phyloP scores from a whole-genome alignment of 179 eudicot genomes.

The Spergularia azorica region DNA sequence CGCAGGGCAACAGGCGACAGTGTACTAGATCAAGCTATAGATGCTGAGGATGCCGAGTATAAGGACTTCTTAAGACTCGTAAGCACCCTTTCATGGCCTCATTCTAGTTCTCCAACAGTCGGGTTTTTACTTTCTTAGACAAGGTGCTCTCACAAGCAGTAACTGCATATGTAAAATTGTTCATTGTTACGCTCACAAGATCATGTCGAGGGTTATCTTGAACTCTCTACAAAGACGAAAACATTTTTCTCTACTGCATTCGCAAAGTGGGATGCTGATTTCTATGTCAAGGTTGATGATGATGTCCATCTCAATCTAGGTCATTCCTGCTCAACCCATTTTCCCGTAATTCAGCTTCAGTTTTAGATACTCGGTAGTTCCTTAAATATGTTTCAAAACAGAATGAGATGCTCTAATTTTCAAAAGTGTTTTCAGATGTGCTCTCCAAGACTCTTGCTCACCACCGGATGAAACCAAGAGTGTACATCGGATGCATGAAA shows the following conservation, averaged over 20 bases:
- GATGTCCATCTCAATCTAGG: slow-evolving; percentile 49
- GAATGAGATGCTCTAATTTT: background rate
- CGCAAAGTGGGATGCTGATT: slow-evolving; percentile 45
- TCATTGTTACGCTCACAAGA: slow-evolving; percentile 17
- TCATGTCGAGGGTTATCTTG: slow-evolving; percentile 45
- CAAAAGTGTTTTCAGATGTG: slow-evolving; percentile 6
- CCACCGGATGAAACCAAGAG: slow-evolving; percentile 39
- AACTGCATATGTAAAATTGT: background rate
- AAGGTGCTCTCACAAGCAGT: too few species aligned
- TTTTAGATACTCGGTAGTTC: background rate
- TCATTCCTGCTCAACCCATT: background rate
- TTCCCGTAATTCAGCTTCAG: background rate
- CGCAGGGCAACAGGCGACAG: slow-evolving; percentile 64
- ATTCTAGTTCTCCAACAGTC: background rate
- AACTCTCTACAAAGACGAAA: slow-evolving; percentile 49
- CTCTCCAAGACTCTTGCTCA: slow-evolving; percentile 31
- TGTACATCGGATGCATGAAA: slow-evolving; percentile 51
- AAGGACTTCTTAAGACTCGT: slow-evolving; percentile 72
- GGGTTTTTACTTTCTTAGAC: too few species aligned
- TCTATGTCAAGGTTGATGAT: slow-evolving; percentile 47
- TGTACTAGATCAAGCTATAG: slow-evolving; percentile 61
- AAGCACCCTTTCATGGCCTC: background rate
- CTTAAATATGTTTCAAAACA: too few species aligned
- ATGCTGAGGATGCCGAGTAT: slow-evolving; percentile 59
- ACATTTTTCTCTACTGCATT: slow-evolving; percentile 39